Base-by-base conservation (phyloP, 83 land plant genomes). In the Picea abies region DNA sequence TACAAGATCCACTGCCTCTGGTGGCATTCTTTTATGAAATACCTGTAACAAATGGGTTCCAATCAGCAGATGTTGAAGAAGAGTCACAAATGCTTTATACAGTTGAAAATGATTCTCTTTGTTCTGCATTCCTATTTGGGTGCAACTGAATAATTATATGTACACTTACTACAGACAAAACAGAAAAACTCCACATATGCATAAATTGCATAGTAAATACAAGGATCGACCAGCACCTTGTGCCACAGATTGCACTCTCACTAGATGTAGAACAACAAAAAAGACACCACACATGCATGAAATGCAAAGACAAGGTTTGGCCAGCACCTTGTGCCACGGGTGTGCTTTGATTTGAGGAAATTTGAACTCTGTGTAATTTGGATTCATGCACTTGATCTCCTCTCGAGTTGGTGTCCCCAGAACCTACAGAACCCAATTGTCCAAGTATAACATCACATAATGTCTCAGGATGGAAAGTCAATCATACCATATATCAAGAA, bases 341-440 rank as follows among this genome's bases (percentile, higher is more conserved):
- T 90, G 94, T 60, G 96, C 92, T 84, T n/a, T n/a, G n/a, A n/a
- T n/a, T n/a, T n/a, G n/a, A n/a, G n/a, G n/a, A n/a, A n/a, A n/a
- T n/a, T n/a, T 93, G 60, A 91, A 91, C 47, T 93, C 96, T 65
- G 82, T 93, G 78, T 93, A 93, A 82, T 90, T 91, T 81, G 96
- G 96, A 82, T 93, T 93, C 96, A 93, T 93, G 85, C 96, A 93
- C 80, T 88, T 91, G n/a, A 93, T 93, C 76, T 93, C 96, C 81
- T 93, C 96, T 83, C 96, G 82, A 6, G 96, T 91, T 62, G 96
- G 96, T 32, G 96, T 93, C 10, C 96, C 96, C 79, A 93, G 61
- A 71, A 91, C 84, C 96, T 93, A 16, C 78, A 35, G 10, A 72
- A 84, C 79, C 32, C 63, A 68, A 68, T 68, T 80, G 16, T 16